Base-by-base conservation (phyloP, 257 asterid species). In the Jacaranda mimosifolia region DNA sequence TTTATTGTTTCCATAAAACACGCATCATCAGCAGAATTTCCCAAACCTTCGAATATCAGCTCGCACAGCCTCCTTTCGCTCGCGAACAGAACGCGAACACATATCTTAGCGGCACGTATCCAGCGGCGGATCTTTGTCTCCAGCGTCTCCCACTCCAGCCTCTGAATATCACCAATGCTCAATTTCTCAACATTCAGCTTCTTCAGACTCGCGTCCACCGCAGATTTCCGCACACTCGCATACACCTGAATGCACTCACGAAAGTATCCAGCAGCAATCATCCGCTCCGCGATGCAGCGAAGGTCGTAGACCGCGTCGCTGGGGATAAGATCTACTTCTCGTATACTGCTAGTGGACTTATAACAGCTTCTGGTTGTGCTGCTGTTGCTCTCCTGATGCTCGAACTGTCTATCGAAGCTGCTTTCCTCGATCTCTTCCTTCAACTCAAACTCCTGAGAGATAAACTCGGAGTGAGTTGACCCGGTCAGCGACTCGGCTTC, bases 231-330 rank as follows among this genome's bases (percentile, higher is more conserved):
- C 8, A 91, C 91, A 53, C 92, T 88, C n/a, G 92, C 95, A 39
- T 94, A 92, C 74, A 88, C 97, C 89, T 92, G 98, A 69, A 92
- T 72, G 58, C 98, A 94, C 88, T 94, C 98, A 9, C 94, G 83
- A 7, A 80, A 60, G 83, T 87, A 91, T 6, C 92, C 95, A 0
- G 93, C 87, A 1, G 86, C 70, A 32, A 89, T 84, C 98, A 94
- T 92, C 82, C 97, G 82, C 84, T 88, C 97, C 12, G 98, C 98
- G 70, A 92, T 94, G 80, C 84, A 76, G 63, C 98, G 89, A 58
- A 94, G 97, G 82, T 94, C 94, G 74, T 80, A 74, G 42, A 91
- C 83, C 14, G 96, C 91, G n/a, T 92, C 95, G 18, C 73, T 9
- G 14, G 97, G 90, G 67, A 92, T 83, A 63, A 89, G 91, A 89